Conservation (phyloP, 768 basidiomycete species). For the Serpula lacrymans region DNA sequence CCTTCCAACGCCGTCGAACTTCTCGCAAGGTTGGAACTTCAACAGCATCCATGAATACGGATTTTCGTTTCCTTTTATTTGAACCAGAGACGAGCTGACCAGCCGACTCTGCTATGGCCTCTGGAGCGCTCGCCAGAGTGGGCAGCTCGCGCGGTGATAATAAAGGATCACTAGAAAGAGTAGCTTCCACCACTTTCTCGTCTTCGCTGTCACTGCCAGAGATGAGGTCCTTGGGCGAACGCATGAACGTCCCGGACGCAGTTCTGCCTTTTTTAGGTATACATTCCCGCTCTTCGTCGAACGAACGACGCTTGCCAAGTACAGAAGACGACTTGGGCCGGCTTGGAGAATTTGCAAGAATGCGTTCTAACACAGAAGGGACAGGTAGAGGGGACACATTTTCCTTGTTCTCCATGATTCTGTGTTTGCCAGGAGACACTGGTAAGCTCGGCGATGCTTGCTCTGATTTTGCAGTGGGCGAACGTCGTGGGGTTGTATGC, state of each 20-base stretch:
- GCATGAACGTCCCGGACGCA: constrained; percentile 20
- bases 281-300: constrained; percentile 31
- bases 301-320: constrained; percentile 45
- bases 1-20: constrained; percentile 16
- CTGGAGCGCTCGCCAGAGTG: constrained; percentile 1
- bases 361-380: constrained; percentile 44
- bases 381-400: constrained; percentile 45
- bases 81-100: too few species aligned
- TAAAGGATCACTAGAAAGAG: constrained; percentile 13
- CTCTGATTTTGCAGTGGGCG: constrained; percentile 9
- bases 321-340: constrained; percentile 17
- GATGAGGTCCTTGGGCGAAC: constrained; percentile 28
- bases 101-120: too few species aligned
- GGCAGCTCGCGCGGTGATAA: constrained; percentile 1
- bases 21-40: constrained; percentile 40
- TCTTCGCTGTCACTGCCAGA: constrained; percentile 28
- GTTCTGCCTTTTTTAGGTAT: constrained; percentile 23
- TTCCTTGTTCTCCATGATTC: constrained; percentile 51
- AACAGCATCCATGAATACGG: constrained; percentile 50
- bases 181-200: constrained; percentile 21
- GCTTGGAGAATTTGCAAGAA: constrained; percentile 36
- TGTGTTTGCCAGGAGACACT: constrained; percentile 37
- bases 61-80: constrained; percentile 43
- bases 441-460: constrained; percentile 15
- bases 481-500: constrained; percentile 33